Conservation (phyloP, 768 basidiomycete species). For the Trichaptum fuscoviolaceum region DNA sequence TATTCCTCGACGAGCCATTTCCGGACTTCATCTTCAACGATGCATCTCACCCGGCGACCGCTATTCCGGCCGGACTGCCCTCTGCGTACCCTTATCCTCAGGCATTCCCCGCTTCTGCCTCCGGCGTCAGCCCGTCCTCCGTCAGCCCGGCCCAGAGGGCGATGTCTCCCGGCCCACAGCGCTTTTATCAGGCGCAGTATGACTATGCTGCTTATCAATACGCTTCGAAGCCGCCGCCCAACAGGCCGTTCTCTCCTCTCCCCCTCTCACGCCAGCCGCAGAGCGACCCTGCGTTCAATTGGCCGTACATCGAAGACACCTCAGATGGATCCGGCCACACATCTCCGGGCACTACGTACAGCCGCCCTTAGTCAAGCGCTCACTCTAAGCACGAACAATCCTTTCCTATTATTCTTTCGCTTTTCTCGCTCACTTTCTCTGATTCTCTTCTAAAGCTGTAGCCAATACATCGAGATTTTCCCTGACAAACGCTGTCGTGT, state of each 20-base stretch:
- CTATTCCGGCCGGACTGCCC: not conserved
- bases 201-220: not conserved
- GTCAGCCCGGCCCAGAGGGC: not conserved
- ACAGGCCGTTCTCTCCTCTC: not conserved
- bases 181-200: not conserved
- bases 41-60: not conserved
- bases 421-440: not conserved
- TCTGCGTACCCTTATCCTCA: not conserved
- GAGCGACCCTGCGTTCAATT: not conserved
- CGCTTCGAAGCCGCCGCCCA: not conserved
- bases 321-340: not conserved
- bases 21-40: slow-evolving; percentile 18
- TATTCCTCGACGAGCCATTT: slow-evolving; percentile 42
- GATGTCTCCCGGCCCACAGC: not conserved
- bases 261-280: not conserved
- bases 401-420: not conserved
- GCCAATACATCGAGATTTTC: not conserved
- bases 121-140: not conserved
- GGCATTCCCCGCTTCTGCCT: not conserved
- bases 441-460: not conserved
- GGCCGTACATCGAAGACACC: not conserved
- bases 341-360: not conserved
- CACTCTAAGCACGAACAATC: not conserved
- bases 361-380: not conserved
- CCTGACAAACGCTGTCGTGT: not conserved